These are phyloP conservation scores for Aspergillus texensis DNA, from an alignment of 2,329 filamentous ascomycete genomes.

Conservation along the genomic window DNA sequence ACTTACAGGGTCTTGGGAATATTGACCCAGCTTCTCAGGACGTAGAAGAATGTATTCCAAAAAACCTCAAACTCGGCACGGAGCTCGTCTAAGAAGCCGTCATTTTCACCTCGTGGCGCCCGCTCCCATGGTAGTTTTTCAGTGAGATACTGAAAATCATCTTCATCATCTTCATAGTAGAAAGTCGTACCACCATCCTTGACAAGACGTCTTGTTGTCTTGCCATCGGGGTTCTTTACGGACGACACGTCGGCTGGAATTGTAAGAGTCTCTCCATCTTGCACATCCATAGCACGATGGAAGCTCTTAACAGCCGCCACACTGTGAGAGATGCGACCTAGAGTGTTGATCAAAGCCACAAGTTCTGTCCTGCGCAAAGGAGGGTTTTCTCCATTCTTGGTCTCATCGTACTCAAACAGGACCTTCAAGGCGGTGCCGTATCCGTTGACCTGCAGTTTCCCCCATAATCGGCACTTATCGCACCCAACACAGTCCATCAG, in stretches of 20 bases:
- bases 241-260: slow-evolving; percentile 31
- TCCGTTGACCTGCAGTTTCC: slow-evolving; percentile 91
- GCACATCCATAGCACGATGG: slow-evolving; percentile 50
- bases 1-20: slow-evolving; percentile 73
- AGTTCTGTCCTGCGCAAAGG: slow-evolving; percentile 84
- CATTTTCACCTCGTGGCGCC: slow-evolving; percentile 35
- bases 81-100: slow-evolving; percentile 60
- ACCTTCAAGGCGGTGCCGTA: slow-evolving; percentile 96
- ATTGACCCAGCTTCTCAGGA: slow-evolving; percentile 70
- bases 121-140: slow-evolving; percentile 37
- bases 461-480: slow-evolving; percentile 98
- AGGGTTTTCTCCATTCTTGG: slow-evolving; percentile 65
- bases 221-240: slow-evolving; percentile 24
- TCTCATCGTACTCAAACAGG: slow-evolving; percentile 86
- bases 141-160: slow-evolving; percentile 40
- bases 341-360: slow-evolving; percentile 91
- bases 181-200: slow-evolving; percentile 39
- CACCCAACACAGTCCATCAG: slow-evolving; percentile 99
- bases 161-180: slow-evolving; percentile 44
- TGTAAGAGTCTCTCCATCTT: slow-evolving; percentile 34
- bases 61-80: slow-evolving; percentile 67
- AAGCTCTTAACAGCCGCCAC: slow-evolving; percentile 76
- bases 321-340: slow-evolving; percentile 82
- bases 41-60: slow-evolving; percentile 63
- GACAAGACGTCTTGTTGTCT: slow-evolving; percentile 24